These are phyloP conservation scores for Fusarium bactridioides DNA, from an alignment of 2,329 filamentous ascomycete species.

Conservation along the genomic window DNA sequence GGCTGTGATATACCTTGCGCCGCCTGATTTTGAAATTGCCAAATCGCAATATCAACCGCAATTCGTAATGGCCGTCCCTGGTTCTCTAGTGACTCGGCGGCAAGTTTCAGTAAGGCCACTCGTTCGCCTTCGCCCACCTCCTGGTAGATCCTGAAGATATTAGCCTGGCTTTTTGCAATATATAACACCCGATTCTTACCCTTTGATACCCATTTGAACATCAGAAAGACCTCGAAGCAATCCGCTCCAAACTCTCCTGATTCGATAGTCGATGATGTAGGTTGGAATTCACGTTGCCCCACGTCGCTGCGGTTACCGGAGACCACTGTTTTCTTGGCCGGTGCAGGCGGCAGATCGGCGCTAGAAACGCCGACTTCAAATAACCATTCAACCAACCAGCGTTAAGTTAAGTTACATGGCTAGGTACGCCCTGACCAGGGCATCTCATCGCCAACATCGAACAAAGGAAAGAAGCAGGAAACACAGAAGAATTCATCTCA, in stretches of 20 bases:
- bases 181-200: constrained; percentile 49
- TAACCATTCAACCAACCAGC: constrained; percentile 35
- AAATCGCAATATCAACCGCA: constrained; percentile 94
- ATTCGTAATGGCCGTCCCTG: constrained; percentile 79
- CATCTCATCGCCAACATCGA: constrained; percentile 23
- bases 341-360: constrained; percentile 41
- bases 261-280: constrained; percentile 27
- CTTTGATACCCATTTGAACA: constrained; percentile 69
- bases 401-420: constrained; percentile 25
- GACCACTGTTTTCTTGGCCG: constrained; percentile 39
- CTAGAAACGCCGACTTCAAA: constrained; percentile 35
- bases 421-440: constrained; percentile 20
- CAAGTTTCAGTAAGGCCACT: constrained; percentile 82
- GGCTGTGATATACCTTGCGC: constrained; percentile 65
- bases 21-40: constrained; percentile 93
- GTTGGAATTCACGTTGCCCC: constrained; percentile 32
- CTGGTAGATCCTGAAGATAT: constrained; percentile 76
- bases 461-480: neutral
- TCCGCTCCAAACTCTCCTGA: neutral
- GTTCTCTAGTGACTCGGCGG: constrained; percentile 76
- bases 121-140: constrained; percentile 85
- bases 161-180: neutral
- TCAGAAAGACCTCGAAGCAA: constrained; percentile 9
- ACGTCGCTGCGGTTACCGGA: constrained; percentile 46
- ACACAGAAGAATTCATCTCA: neutral